phyloP scores from a whole-genome alignment of 2,329 filamentous ascomycete genomes.

The Cucurbitaria berberidis region DNA sequence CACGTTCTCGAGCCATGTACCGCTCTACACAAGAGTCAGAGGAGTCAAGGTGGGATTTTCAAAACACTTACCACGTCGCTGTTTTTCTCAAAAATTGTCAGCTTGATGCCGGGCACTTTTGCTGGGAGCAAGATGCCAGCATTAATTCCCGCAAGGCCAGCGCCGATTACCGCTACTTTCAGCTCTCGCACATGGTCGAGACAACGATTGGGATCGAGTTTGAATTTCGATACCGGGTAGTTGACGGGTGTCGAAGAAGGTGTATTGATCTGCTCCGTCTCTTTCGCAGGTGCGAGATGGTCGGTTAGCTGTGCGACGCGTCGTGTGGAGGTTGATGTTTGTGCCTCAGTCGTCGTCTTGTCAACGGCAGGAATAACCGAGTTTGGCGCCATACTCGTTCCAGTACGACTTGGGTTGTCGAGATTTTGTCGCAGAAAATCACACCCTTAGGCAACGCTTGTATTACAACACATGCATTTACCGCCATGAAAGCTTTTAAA shows the following conservation, averaged over 20 bases:
- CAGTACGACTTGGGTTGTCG: constrained; percentile 3
- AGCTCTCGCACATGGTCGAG: constrained; percentile 42
- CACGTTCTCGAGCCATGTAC: constrained; percentile 47
- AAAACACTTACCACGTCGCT: constrained; percentile 46
- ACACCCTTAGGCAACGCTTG: neutral
- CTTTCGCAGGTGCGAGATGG: constrained; percentile 28
- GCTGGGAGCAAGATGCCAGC: constrained; percentile 70
- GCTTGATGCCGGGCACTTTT: constrained; percentile 70
- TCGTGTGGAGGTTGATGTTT: constrained; percentile 24
- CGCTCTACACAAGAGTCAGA: constrained; percentile 20
- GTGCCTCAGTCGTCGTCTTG: constrained; percentile 15
- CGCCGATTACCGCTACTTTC: constrained; percentile 67
- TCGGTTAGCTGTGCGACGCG: constrained; percentile 36
- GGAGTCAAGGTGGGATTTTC: neutral
- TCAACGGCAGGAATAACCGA: constrained; percentile 16
- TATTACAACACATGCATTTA: neutral
- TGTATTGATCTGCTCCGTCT: constrained; percentile 21
- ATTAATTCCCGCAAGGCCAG: constrained; percentile 67
- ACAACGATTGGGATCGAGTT: constrained; percentile 32
- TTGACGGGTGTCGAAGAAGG: constrained; percentile 20
- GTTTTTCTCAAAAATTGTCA: constrained; percentile 59
- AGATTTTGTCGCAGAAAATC: neutral
- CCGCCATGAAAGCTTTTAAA: constrained; percentile 9
- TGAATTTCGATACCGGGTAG: constrained; percentile 36
- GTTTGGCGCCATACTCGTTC: constrained; percentile 23